Base-by-base conservation (phyloP, 805 yeast species). In the Priceomyces castillae region DNA sequence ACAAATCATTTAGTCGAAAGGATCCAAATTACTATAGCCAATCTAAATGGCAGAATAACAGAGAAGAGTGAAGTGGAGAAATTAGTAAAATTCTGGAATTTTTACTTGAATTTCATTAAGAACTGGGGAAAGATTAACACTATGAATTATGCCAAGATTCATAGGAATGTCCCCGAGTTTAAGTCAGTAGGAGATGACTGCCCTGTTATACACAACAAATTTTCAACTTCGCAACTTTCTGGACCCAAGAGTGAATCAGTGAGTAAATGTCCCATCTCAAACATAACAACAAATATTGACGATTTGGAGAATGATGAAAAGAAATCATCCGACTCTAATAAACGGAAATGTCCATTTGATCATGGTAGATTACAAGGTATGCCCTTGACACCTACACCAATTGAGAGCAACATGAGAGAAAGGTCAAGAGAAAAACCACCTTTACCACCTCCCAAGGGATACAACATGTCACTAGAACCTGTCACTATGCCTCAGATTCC, bases 81-180 rank as follows among this genome's bases (percentile, higher is more conserved):
- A 37, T 44, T 62, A 14, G 45, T 62, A 22, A 67, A 64, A 46
- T 53, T 64, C 39, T 71, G 76, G 76, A 59, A 58, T 34, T 70
- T 71, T 43, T 69, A 71, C 52, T 46, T 63, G 44, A 66, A 71
- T 1, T 62, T 70, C 43, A 54, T 67, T 26, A 59, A 62, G 23
- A 62, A 60, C 44, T 49, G 64, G 7, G 58, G 50, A 37, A 64
- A 57, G 43, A 47, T 62, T 48, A 59, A 50, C 38, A 46, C 61
- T 10, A 48, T 54, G 15, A 59, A 62, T 42, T 62, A 66, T 40
- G 67, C 66, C n/a, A 62, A 61, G 39, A 54, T 61, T 42, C 65
- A 65, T 51, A 52, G 62, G 18, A 50, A 61, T 47, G 52, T 69
- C 30, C 61, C 69, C 30, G 58, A 42, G 28, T 51, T 66, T 51